Evolutionary conservation across 2,329 filamentous ascomycete species (phyloP).

Genomic region (Diplocarpon rosae): DNA sequence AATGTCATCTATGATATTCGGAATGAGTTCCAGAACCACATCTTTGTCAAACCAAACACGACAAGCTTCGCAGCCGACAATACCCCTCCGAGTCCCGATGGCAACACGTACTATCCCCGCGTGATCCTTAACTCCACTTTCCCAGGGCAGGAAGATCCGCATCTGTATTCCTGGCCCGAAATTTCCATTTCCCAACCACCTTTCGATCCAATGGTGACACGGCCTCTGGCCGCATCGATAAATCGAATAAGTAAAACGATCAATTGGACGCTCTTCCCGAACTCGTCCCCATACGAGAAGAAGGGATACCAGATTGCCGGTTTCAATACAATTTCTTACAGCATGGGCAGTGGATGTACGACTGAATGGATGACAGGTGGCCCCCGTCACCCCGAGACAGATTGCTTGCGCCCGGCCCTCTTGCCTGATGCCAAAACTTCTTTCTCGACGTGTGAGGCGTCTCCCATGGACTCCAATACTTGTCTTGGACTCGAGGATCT

Average conservation of each 20-base stretch:
- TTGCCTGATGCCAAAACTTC: background rate
- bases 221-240: background rate
- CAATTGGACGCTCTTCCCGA: background rate
- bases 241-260: background rate
- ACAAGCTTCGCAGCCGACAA: background rate
- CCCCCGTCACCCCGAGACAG: background rate
- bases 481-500: background rate
- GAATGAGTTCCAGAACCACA: constrained; percentile 1
- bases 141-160: background rate
- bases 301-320: background rate
- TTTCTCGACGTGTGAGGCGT: background rate
- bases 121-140: constrained; percentile 1
- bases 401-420: background rate
- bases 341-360: background rate
- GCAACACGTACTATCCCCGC: background rate
- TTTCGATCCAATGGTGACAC: background rate
- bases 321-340: constrained; percentile 1
- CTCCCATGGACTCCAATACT: background rate
- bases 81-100: background rate
- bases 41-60: background rate
- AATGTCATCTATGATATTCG: background rate
- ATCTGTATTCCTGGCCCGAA: background rate
- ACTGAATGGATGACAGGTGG: constrained; percentile 3
- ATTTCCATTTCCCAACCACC: background rate
- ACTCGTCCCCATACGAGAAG: background rate